Base-by-base conservation (phyloP, 441 rosid genomes). In the Arabidopsis hybrid region DNA sequence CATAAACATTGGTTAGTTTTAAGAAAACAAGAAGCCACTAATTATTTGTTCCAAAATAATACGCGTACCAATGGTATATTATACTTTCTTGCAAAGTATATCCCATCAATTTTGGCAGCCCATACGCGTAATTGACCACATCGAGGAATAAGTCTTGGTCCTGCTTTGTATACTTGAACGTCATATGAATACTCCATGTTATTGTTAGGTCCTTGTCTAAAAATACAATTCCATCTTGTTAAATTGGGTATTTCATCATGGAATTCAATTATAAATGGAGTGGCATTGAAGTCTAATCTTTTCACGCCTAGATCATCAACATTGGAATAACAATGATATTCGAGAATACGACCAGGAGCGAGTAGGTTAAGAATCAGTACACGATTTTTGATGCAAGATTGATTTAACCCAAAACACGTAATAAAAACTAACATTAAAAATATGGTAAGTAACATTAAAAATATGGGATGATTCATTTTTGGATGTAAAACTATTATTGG, bases 61-160 rank as follows among this genome's bases (percentile, higher is more conserved):
- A 5, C 47, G 3, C 47, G 47, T 5, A n/a, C 26, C 10, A 47
- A 47, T 4, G 52, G 21, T 14, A 16, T 8, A 47, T 47, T 14
- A 16, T 4, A 4, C 10, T 47, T 14, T 60, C 38, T 58, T 18
- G 45, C 26, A 35, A 46, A 60, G 8, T 71, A 71, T 26, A 71
- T 71, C 0, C 75, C 75, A 60, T 71, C 68, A 16, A 6, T 0
- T 60, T 8, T 39, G 0, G 68, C 61, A 29, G 34, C 26, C 75
- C 75, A 71, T 26, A 17, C 0, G 16, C 68, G 75, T 49, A 46
- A 6, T n/a, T 71, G 75, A 3, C 60, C 68, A 50, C 75, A 71
- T 38, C 32, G 8, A 38, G 67, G 74, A 29, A 71, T 7, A 4
- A 70, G 3, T 47, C 17, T 60, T 35, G 31, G 6, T 26, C 47